These are phyloP conservation scores for Globisporangium sylvaticum DNA, from an alignment of 352 stramenopile genomes.

Conservation along the genomic window DNA sequence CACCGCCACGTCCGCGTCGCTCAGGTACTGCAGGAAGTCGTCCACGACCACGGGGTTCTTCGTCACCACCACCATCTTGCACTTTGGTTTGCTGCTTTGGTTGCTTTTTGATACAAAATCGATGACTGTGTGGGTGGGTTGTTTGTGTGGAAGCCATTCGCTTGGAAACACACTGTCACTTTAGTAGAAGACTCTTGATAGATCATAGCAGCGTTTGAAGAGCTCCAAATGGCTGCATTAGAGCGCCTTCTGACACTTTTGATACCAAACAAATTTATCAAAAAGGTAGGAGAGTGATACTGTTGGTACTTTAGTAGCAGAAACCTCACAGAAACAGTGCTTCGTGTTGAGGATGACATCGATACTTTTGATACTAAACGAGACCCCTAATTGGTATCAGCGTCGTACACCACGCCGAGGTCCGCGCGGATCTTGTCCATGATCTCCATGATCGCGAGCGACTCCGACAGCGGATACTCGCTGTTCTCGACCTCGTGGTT, in stretches of 20 bases:
- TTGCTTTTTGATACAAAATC: neutral
- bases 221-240: neutral
- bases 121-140: conserved; percentile 41
- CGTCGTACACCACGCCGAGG: conserved; percentile 55
- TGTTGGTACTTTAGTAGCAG: neutral
- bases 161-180: neutral
- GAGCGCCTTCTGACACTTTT: neutral
- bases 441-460: conserved; percentile 53
- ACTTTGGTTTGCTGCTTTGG: neutral
- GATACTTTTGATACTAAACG: neutral
- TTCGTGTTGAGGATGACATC: too few relatives aligned
- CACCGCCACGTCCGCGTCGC: conserved; percentile 80
- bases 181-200: neutral
- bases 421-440: conserved; percentile 71
- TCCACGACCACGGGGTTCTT: conserved; percentile 42
- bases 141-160: conserved; percentile 29
- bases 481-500: conserved; percentile 35
- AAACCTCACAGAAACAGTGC: neutral
- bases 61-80: conserved; percentile 6
- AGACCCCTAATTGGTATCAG: conserved; percentile 27
- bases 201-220: neutral
- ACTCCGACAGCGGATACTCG: conserved; percentile 62
- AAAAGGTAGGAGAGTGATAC: neutral
- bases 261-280: neutral
- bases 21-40: conserved; percentile 70